Percentiles rank a stretch among this genome's conserved stretches.
phyloP scores from a whole-genome alignment of 805 yeast genomes.

The Myxozyma melibiosi region DNA sequence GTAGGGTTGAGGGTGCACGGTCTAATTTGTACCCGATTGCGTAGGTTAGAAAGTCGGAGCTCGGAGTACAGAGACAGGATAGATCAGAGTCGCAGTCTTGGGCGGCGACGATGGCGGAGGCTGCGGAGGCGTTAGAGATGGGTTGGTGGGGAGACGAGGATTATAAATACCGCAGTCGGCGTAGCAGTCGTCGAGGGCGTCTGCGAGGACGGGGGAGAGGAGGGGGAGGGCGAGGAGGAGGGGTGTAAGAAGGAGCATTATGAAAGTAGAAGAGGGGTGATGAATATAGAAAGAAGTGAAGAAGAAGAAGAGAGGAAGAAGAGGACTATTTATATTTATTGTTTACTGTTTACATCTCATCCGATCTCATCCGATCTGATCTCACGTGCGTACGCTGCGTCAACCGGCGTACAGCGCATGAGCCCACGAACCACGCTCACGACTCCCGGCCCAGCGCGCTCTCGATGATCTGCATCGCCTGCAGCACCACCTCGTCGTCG shows the following conservation, averaged over 20 bases:
- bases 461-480: constrained; percentile 32
- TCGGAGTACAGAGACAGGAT: constrained; percentile 11
- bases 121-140: not conserved
- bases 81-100: constrained; percentile 2
- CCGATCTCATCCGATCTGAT: not conserved
- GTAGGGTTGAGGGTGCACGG: no score
- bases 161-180: constrained; percentile 16
- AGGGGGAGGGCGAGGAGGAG: not conserved
- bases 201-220: not conserved
- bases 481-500: constrained; percentile 46
- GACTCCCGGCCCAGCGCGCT: constrained; percentile 27
- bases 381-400: not conserved
- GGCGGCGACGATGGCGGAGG: constrained; percentile 11
- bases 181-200: constrained; percentile 5
- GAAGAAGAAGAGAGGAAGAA: not conserved
- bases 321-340: not conserved
- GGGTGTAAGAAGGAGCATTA: not conserved
- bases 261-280: not conserved
- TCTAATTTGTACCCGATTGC: not conserved
- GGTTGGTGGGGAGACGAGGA: no score
- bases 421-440: not conserved
- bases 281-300: not conserved
- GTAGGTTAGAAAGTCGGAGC: constrained; percentile 4
- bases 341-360: not conserved
- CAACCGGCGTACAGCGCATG: not conserved